Evolutionary conservation across 192 early-diverging fungal genomes (phyloP).

Genomic region (Linnemannia zychae): DNA sequence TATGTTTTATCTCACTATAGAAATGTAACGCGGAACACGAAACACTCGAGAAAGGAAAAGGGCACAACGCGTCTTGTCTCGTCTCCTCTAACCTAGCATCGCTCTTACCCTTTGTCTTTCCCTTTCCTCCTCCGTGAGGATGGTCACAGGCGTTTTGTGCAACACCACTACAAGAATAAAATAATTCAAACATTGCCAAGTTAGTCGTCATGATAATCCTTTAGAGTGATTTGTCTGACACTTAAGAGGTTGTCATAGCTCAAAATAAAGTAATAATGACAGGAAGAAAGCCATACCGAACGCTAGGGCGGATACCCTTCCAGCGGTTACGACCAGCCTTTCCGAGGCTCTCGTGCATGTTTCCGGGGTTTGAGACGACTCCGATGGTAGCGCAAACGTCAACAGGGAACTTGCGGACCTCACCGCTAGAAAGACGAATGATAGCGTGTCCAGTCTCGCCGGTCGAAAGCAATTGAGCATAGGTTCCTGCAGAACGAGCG

Average conservation of each 20-base stretch:
- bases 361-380: constrained; percentile 88
- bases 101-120: constrained; percentile 90
- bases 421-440: constrained; percentile 87
- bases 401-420: constrained; percentile 87
- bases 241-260: background rate
- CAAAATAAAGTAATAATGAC: background rate
- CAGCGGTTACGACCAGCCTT: constrained; percentile 90
- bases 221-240: background rate
- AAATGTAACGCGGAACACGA: background rate
- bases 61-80: constrained; percentile 1
- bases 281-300: constrained; percentile 57
- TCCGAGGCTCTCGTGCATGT: constrained; percentile 89
- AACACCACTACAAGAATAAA: constrained; percentile 77
- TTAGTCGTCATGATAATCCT: background rate
- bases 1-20: background rate
- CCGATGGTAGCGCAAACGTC: constrained; percentile 94
- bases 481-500: constrained; percentile 88
- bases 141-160: constrained; percentile 96
- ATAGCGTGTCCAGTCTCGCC: constrained; percentile 84
- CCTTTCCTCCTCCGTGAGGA: constrained; percentile 97
- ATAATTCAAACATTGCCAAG: background rate
- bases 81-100: background rate
- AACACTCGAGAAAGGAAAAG: background rate
- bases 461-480: constrained; percentile 86
- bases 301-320: constrained; percentile 90